Evolutionary conservation across 768 basidiomycete genomes (phyloP), one percentile per base, ranked within the genome.

Genomic region (Leccinum imitatum): DNA sequence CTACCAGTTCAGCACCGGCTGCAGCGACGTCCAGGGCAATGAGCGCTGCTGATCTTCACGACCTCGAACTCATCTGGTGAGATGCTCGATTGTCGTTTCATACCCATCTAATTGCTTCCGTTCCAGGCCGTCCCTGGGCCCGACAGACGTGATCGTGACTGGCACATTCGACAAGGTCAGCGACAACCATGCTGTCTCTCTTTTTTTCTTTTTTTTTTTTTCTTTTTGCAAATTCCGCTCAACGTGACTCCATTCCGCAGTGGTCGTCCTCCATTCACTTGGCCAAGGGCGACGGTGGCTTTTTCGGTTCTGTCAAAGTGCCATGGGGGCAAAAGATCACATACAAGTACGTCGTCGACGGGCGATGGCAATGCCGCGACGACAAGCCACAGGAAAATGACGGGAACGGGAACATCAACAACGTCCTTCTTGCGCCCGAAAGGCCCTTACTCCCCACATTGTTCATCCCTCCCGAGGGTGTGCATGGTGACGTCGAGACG

Each of bases 301-400:
- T 90, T 72, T 75, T 78, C 56, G 84, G 80, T 21, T 77, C 73
- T 5, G 75, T 82, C 23, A 68, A 74, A 53, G 76, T 91, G 31
- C 86, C 87, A 1, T 90, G 83, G 83, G 83, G 78, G 51, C 69
- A 82, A 53, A 87, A 84, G 66, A 75, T 90, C 58, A 67, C 76
- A 7, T 93, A 89, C 83, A 93, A 93, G 74, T 93, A 85, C 69
- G 77, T 92, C 69, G 90, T 93, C 56, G 91, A 93, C 69, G 87
- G 85, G 37, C 66, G 73, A 60, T 93, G 89, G 90, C 65, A 76
- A 52, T 78, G 80, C 51, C 78, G 79, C 51, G 78, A 80, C 37
- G 78, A 79, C 60, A 78, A 79, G 58, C 84, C 86, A 6, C 84
- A 83, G 55, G 88, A 90, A 72, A 68, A 74, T 1, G 90, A 92